Conservation (phyloP, 2,329 filamentous ascomycete species). For the Exophiala calicioides region DNA sequence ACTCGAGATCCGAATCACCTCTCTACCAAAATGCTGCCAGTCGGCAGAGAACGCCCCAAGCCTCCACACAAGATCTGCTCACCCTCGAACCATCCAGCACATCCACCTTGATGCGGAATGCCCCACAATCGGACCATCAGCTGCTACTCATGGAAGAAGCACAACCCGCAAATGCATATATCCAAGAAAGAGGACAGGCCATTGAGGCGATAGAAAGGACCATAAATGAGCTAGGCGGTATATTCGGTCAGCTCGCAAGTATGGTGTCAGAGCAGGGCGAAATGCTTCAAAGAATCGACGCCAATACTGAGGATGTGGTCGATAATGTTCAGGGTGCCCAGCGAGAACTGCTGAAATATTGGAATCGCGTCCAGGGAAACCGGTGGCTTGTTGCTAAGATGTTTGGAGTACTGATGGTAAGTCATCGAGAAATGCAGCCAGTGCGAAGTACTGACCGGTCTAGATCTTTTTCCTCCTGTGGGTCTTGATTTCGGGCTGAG, state of each 20-base stretch:
- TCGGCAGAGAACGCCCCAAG: conserved; percentile 61
- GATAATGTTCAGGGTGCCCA: conserved; percentile 98
- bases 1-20: conserved; percentile 77
- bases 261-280: conserved; percentile 98
- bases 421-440: conserved; percentile 13
- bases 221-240: conserved; percentile 85
- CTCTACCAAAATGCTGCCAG: conserved; percentile 74
- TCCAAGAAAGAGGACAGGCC: conserved; percentile 88
- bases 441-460: conserved; percentile 10
- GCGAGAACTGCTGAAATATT: conserved; percentile 93
- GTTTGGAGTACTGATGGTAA: conserved; percentile 77
- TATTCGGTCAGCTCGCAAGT: conserved; percentile 89
- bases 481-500: conserved; percentile 60
- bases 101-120: conserved; percentile 49
- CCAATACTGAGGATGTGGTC: conserved; percentile 95
- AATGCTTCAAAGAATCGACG: conserved; percentile 88
- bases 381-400: conserved; percentile 88
- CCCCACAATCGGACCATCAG: conserved; percentile 75
- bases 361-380: conserved; percentile 90
- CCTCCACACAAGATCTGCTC: conserved; percentile 66
- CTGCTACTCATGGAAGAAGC: conserved; percentile 92
- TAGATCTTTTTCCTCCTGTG: conserved; percentile 78
- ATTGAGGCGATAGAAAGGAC: conserved; percentile 97
- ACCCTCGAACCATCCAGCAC: conserved; percentile 71
- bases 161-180: conserved; percentile 80